Conservation (phyloP, 768 basidiomycete genomes). For the Xerocomellus intermedius region DNA sequence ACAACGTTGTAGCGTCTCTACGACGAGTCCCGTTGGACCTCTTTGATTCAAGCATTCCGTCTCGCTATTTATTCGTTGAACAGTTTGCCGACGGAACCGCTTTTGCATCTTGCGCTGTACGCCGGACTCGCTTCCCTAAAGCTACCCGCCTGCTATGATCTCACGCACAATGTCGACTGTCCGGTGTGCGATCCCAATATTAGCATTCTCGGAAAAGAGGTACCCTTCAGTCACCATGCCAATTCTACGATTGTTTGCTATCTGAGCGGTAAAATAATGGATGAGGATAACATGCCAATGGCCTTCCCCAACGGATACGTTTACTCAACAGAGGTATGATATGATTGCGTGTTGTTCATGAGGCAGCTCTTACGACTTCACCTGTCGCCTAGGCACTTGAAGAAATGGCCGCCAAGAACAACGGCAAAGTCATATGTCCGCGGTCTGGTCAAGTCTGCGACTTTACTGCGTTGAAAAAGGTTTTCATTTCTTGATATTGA, state of each 20-base stretch:
- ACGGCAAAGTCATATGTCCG: constrained; percentile 83
- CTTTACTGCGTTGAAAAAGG: constrained; percentile 73
- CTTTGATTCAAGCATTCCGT: constrained; percentile 76
- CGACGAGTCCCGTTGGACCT: constrained; percentile 73
- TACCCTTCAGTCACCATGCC: constrained; percentile 90
- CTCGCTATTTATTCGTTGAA: constrained; percentile 85
- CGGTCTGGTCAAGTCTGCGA: constrained; percentile 63
- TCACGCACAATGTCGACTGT: constrained; percentile 77
- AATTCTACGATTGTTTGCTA: constrained; percentile 95
- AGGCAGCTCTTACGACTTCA: constrained; percentile 13
- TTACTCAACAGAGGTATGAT: constrained; percentile 84
- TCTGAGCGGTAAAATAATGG: constrained; percentile 91
- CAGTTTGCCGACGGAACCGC: constrained; percentile 81
- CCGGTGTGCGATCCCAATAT: constrained; percentile 85
- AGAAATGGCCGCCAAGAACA: constrained; percentile 81
- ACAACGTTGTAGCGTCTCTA: constrained; percentile 66
- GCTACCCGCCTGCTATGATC: constrained; percentile 77
- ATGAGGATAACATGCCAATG: constrained; percentile 91
- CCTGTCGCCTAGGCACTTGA: constrained; percentile 62
- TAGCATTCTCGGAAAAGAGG: constrained; percentile 75
- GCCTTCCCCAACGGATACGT: constrained; percentile 89
- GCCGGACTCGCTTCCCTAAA: constrained; percentile 91
- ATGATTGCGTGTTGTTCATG: constrained; percentile 5
- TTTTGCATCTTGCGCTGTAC: constrained; percentile 84
- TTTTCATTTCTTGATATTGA: constrained; percentile 76